Base-by-base conservation (phyloP, 768 basidiomycete genomes). In the Calocera cornea region DNA sequence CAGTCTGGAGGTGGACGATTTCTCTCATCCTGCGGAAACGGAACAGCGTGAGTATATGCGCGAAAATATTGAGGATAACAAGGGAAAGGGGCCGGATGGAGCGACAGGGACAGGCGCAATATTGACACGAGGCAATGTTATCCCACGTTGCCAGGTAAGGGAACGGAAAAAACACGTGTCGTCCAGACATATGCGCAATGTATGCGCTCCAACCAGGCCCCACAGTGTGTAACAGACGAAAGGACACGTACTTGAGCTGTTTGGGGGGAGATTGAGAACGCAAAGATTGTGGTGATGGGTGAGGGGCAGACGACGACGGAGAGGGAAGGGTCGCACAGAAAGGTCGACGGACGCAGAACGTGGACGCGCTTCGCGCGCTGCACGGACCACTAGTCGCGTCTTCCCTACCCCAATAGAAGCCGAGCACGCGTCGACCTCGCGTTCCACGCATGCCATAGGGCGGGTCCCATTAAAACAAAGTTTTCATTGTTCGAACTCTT, bases 1-100 rank as follows among this genome's bases (percentile, higher is more conserved):
- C 95, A 71, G 95, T 97, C 80, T 98, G 95, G 76, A 98, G 87
- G 82, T 98, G 95, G 78, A 98, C 95, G 80, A 98, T 97, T 87
- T 98, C 95, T 83, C 95, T 91, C 91, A 92, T 93, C 83, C 90
- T 92, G 73, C 7, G 27, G 33, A 68, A 22, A 40, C n/a, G 16
- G 34, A 38, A 5, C 22, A 14, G 19, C 36, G 50, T 67, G 60
- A 60, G 54, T 60, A 60, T 14, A 60, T 60, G 54, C 54, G 54
- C 31, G 27, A 29, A 60, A 33, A 29, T 33, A 33, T 7, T 29
- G 54, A 60, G 31, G 27, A 60, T 60, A 33, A 22, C 54, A 33
- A 12, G 8, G 54, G 27, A 60, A 50, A 31, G 54, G 19, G 27
- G 8, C 14, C 54, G 16, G 5, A 33, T 16, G 31, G 24, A 24